Base-by-base conservation (phyloP, 805 yeast genomes). In the Kregervanrija delftensis region DNA sequence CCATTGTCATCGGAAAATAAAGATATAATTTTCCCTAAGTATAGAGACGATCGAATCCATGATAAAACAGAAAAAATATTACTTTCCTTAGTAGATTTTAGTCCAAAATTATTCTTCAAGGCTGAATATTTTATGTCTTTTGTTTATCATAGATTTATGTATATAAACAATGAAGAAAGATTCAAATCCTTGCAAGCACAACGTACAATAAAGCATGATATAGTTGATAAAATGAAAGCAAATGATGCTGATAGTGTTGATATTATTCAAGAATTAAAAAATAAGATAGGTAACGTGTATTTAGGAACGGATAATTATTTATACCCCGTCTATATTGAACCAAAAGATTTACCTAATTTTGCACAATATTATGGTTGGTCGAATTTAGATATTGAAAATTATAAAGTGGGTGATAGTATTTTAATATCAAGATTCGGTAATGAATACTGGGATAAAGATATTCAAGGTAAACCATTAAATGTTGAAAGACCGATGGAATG, bases 351-450 rank as follows among this genome's bases (percentile, higher is more conserved):
- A 5, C 35, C 44, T 3, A 12, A 42, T 2, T 38, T 57, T 9
- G 41, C 43, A 1, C 55, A 65, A 37, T 37, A 49, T 11, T 48
- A 54, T 44, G 55, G 50, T 10, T 72, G 79, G 76, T 63, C 65
- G 11, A 57, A 66, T 30, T 9, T 63, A 4, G 57, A 67, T 35
- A 50, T 61, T 1, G 52, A 57, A n/a, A 44, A 54, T 0, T 71
- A 65, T 49, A 48, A 59, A 9, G 57, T 64, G 2, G 91, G 90
- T 5, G 86, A 83, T 57, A 66, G 77, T 0, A 54, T 85, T 1
- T 59, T 85, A 2, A 61, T 82, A 2, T 64, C 70, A 31, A 71
- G 71, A 49, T 71, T 58, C 47, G 54, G 48, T 8, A 46, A 51
- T 17, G 40, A 39, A 6, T 59, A 46, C 33, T 59, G 64, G 63